Base-by-base conservation (phyloP, 2,329 filamentous ascomycete genomes). In the Pseudogymnoascus sp. region DNA sequence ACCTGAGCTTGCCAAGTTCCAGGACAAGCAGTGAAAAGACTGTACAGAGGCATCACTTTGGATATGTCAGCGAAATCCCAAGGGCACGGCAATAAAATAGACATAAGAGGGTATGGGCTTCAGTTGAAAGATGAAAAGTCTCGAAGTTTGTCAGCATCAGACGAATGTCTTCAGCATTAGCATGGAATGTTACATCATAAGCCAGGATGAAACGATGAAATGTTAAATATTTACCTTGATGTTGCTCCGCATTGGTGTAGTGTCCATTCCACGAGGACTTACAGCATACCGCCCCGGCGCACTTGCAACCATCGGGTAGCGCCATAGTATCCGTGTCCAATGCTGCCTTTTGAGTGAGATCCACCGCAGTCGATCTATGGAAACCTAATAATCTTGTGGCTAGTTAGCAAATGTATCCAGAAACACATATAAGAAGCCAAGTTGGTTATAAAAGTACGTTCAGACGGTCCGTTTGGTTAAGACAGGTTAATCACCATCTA, bases 101-200 rank as follows among this genome's bases (percentile, higher is more conserved):
- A 62, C 61, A 65, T 65, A 65, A 66, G 67, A 69, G 67, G 62
- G 68, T 61, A 67, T 68, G 73, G 71, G 77, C 75, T 76, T 90
- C 87, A 90, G 86, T 81, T 81, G 86, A 89, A 89, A 89, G 87
- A 89, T 90, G 87, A 90, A 90, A 89, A 89, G 86, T 82, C 85
- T 82, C 81, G 78, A 71, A 68, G 79, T 83, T 79, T 76, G 77
- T 88, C 84, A 82, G 88, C 83, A 86, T 83, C 71, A 69, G 70
- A 67, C 69, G 69, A 71, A 71, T 64, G 67, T 65, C 76, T 85
- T 90, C 86, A 80, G 87, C 77, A 84, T 89, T 89, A 89, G 86
- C 86, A 89, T 88, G 84, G 85, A 88, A 86, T 82, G 78, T 78
- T 79, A 83, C 86, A 90, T 90, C 87, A 89, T 76, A 76, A 75